Evolutionary conservation across 495 filamentous ascomycete species (phyloP), one percentile per base, ranked within the genome.

Genomic region (Tuber indicum): DNA sequence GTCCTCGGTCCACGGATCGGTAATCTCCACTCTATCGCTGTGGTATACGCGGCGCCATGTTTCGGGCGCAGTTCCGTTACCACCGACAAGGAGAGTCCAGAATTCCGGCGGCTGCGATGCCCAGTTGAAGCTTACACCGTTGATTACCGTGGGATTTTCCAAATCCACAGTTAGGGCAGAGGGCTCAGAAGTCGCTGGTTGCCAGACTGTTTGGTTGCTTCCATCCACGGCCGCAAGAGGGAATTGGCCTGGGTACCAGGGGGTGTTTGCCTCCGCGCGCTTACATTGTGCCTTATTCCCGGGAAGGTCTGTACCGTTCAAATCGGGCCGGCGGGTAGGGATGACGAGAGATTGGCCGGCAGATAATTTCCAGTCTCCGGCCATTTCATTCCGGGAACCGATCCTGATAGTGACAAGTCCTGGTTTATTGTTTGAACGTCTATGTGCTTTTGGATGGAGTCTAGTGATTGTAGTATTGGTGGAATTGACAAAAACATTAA

Each of bases 211-310:
- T 43, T 88, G 88, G 0, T 88, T 86, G 1, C 90, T 89, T 71
- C 92, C 92, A 78, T 94, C 92, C 42, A 92, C 88, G 0, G 90
- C 91, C 0, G 88, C 87, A 46, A 91, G 85, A 1, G 92, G 92
- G 86, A 93, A 92, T 83, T 94, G 92, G 41, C 92, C 92, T 0
- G 89, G 86, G 42, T 87, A 84, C 83, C 88, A 91, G 0, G 78
- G 79, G 71, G 87, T 79, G 0, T 81, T 74, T 0, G 89, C 90
- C 43, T 80, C 78, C 19, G 88, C 87, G 1, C 89, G 86, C 26
- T 86, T 86, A 84, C 92, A 94, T 85, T 94, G 92, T 0, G 89
- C 86, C 39, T 92, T 86, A 79, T 94, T 93, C 1, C 82, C 82
- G 9, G 79, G 82, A 21, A 84, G 75, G 72, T 83, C 77, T 0